Evolutionary conservation across 2,329 filamentous ascomycete genomes (phyloP).

Genomic region (Pestalotiopsis sp.): DNA sequence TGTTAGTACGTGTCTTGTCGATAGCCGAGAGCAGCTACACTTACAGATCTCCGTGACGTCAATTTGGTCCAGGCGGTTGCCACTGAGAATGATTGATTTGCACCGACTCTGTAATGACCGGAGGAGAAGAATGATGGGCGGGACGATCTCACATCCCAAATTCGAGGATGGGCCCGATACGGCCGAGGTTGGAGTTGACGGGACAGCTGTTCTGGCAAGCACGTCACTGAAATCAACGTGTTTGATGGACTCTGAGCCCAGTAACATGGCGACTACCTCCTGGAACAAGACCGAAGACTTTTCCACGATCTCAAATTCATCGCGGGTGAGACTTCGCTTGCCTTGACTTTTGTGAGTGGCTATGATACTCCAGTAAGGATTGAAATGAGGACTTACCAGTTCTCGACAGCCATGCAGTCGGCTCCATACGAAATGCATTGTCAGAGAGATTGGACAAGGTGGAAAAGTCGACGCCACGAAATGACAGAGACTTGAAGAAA

Average conservation of each 20-base stretch:
- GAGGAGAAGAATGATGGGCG: conserved; percentile 52
- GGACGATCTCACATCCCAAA: conserved; percentile 41
- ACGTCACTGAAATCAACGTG: conserved; percentile 56
- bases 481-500: conserved; percentile 61
- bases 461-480: conserved; percentile 53
- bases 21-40: conserved; percentile 6
- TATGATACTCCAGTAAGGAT: background rate
- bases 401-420: conserved; percentile 53
- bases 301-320: conserved; percentile 48
- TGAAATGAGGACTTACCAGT: conserved; percentile 41
- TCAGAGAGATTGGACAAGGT: conserved; percentile 44
- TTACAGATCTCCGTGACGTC: conserved; percentile 55
- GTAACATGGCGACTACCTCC: conserved; percentile 58
- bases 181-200: conserved; percentile 11
- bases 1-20: background rate
- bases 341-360: conserved; percentile 24
- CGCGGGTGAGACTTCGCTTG: conserved; percentile 47
- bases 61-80: conserved; percentile 46
- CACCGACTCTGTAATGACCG: conserved; percentile 50
- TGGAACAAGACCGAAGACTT: conserved; percentile 56
- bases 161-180: background rate
- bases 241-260: conserved; percentile 57
- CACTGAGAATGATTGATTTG: conserved; percentile 52
- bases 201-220: conserved; percentile 25
- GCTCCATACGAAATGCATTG: conserved; percentile 44